Evolutionary conservation across 129 eudicot genomes (phyloP), one percentile per base, ranked within the genome.

Genomic region (Tagetes erecta): DNA sequence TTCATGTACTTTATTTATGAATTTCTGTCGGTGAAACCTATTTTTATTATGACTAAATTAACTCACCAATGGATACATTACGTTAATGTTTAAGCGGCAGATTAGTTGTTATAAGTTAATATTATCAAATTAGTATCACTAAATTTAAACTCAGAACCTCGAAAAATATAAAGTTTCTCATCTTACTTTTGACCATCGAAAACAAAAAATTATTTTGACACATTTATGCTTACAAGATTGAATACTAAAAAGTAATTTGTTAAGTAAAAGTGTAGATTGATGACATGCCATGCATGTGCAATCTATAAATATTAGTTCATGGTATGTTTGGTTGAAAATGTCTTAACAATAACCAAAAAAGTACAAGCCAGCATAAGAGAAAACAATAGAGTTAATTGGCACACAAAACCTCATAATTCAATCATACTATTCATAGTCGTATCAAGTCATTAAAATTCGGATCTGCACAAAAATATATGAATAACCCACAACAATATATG

Each of bases 211-310:
- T 20, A 20, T 20, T 20, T 20, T 20, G 27, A 20, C 27, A 20
- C 27, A 20, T 20, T 20, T 20, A 20, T 20, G 27, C 27, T 20
- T 20, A 20, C 27, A 20, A 20, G 27, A 20, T 20, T 20, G 27
- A 20, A 20, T 20, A 20, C 27, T 20, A 20, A 20, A 20, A 20
- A 20, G 27, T 20, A 20, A 20, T 20, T 20, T 20, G 27, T 20
- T 20, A 64, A 13, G 51, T 57, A 67, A 67, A 39, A 62, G 13
- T 38, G 70, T 50, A 40, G 53, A 8, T 63, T 31, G 53, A 8
- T 63, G 65, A 63, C 82, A 70, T 38, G 64, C 46, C 82, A 78
- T 63, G 82, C 82, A 78, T 63, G 82, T 78, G 82, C 82, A 62
- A 50, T 60, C 65, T 71, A 62, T 71, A 70, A 62, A 50, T 62